Base-by-base conservation (phyloP, 768 basidiomycete species). In the Agrocybe praecox region DNA sequence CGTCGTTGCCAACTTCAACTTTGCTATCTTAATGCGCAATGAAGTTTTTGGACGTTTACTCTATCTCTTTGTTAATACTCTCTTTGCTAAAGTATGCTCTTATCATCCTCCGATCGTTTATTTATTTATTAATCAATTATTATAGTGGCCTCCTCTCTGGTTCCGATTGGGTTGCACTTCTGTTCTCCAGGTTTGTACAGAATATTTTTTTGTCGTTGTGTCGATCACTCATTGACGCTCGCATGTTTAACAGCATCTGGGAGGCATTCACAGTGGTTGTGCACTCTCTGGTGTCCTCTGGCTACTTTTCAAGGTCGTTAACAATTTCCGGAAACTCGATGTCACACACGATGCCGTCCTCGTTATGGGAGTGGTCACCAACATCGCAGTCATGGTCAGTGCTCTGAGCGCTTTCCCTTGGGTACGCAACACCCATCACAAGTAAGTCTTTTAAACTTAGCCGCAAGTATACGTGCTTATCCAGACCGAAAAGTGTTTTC, bases 391-490 rank as follows among this genome's bases (percentile, higher is more conserved):
- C 42, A 74, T 84, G 56, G 69, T 88, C 56, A 85, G 83, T 45
- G 79, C 87, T 42, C 66, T 81, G 44, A 84, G 87, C 43, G 90
- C 88, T 12, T 80, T 91, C 66, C 90, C 90, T 24, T 90, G 89
- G 88, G 82, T 92, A 46, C 80, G 90, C 60, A 91, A 91, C 63
- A 84, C 82, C 11, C 87, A 90, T 62, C 90, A 92, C 77, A 91
- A 91, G 89, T 90, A 67, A 64, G 83, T 55, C 33, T 9, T 34
- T 52, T 40, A 32, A n/a, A 21, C 32, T 19, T 44, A 50, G 46
- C 48, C 55, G 43, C 17, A 53, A 5, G 26, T 22, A 45, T 50
- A 29, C 44, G 9, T 29, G 52, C 34, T 60, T 45, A 59, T 15
- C 14, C 32, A 32, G 2, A 18, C 22, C 48, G 32, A 23, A 21